Base-by-base conservation (phyloP, 768 basidiomycete genomes). In the Amyloporia xantha region DNA sequence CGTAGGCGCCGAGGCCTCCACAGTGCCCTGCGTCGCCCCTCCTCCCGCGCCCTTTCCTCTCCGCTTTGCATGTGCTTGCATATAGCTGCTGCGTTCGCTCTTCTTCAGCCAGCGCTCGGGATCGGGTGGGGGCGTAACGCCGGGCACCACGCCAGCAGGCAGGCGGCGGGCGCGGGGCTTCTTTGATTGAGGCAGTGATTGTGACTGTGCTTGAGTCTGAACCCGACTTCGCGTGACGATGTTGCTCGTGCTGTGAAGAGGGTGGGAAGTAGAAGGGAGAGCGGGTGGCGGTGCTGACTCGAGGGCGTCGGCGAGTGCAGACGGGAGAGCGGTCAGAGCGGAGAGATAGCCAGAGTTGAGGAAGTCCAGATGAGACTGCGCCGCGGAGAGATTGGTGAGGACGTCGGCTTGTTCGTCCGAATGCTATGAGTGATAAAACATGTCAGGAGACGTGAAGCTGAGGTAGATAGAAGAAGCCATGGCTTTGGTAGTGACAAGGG, bases 31-130 rank as follows among this genome's bases (percentile, higher is more conserved):
- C 12, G 84, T 89, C 19, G 86, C 85, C 9, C 74, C 74, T 33
- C 79, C 80, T 39, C 77, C 75, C 17, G 73, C 72, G 26, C 68
- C 68, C 70, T 57, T 74, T 5, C 54, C 48, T 30, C 47, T 79
- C 56, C 76, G 77, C 62, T 78, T 73, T 60, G 67, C 78, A 36
- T 74, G 74, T 45, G 72, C 70, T 15, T 71, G 71, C 30, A 59
- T 61, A 62, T 77, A 79, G 23, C 72, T 77, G 12, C 84, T 75
- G 42, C 87, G 72, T 63, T 90, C 86, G 45, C 79, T 85, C 71
- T 89, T 91, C 78, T 91, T 91, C 51, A 91, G 63, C 89, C 89
- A 91, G 53, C 89, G 71, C 64, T 91, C 89, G 21, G 89, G 87
- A 67, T 91, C 89, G 26, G 90, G 89, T 15, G 81, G 74, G 24